Base-by-base conservation (phyloP, 2,329 filamentous ascomycete genomes). In the Neonectria faginata region DNA sequence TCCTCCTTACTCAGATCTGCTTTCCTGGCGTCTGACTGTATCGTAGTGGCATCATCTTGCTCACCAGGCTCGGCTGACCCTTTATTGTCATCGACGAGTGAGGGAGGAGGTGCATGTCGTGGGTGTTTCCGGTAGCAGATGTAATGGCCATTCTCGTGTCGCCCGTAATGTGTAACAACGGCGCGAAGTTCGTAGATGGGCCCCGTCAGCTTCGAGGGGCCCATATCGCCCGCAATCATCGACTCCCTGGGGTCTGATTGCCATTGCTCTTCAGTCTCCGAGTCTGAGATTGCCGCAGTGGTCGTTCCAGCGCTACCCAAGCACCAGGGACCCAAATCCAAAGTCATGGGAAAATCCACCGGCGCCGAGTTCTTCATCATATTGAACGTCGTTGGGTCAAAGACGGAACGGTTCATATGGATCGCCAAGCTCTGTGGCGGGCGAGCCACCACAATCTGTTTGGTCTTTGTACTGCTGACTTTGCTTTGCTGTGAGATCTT, bases 111-210 rank as follows among this genome's bases (percentile, higher is more conserved):
- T 14, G 44, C 70, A 33, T 67, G 63, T 10, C 75, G 74, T 16
- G 87, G 84, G 73, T 93, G 90, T 73, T 91, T 92, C 56, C 93
- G 87, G 78, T 96, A 97, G 76, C 93, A 97, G 42, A 97, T 89
- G 72, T 99, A 98, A 79, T 99, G 96, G 0, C 96, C 96, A 72
- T 97, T 97, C 67, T 97, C 94, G 77, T 98, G 96, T 33, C 92
- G 86, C 4, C 96, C 96, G 66, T 92, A 92, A 76, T 98, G 96
- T 1, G 93, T 96, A 10, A 98, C 88, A 0, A 95, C 92, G 31
- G 94, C 93, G 57, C 91, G 88, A 16, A 98, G 83, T 74, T 92
- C 88, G 76, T 97, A 98, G 1, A 90, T 82, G 29, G 84, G 84
- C 3, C 88, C 88, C 0, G 80, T 81, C 9, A 88, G 79, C 65